Percentiles rank a stretch among this genome's conserved stretches.
phyloP scores from a whole-genome alignment of 2,329 filamentous ascomycete genomes.

The Sclerotinia nivalis region DNA sequence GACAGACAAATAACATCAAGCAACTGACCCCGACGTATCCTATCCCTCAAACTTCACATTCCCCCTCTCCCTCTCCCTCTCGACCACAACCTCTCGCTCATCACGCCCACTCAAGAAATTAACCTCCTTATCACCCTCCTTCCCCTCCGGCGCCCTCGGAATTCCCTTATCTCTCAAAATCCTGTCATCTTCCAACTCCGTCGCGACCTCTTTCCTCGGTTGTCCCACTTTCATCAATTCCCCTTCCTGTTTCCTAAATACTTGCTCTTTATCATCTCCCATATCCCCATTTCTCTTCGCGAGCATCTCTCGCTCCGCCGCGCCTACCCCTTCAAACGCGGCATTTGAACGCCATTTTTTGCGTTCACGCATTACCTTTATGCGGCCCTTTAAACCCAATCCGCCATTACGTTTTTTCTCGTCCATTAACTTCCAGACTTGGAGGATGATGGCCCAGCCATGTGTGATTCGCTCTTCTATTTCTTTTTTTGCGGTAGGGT shows the following conservation, averaged over 20 bases:
- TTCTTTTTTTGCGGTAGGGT: slow-evolving; percentile 39
- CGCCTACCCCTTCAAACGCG: slow-evolving; percentile 50
- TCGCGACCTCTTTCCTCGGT: slow-evolving; percentile 30
- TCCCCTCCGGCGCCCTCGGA: neutral
- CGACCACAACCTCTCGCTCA: slow-evolving; percentile 1
- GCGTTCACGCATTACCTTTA: slow-evolving; percentile 43
- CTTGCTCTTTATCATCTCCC: slow-evolving; percentile 48
- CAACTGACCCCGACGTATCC: neutral
- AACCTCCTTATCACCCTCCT: neutral
- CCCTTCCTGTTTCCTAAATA: slow-evolving; percentile 48
- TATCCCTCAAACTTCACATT: neutral
- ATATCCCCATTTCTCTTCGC: slow-evolving; percentile 47
- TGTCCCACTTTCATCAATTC: slow-evolving; percentile 48
- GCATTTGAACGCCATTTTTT: slow-evolving; percentile 45
- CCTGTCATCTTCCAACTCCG: slow-evolving; percentile 10
- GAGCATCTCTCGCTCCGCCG: slow-evolving; percentile 49
- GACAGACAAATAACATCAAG: neutral
- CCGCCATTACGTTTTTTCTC: slow-evolving; percentile 31
- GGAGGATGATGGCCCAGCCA: slow-evolving; percentile 48
- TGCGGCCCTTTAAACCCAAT: slow-evolving; percentile 37
- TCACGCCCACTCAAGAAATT: neutral
- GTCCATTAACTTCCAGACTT: slow-evolving; percentile 46
- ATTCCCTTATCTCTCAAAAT: neutral
- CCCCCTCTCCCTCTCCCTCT: neutral
- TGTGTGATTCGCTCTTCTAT: slow-evolving; percentile 37